phyloP scores from a whole-genome alignment of 176 grass and related monocot species.

The Musa acuminata region DNA sequence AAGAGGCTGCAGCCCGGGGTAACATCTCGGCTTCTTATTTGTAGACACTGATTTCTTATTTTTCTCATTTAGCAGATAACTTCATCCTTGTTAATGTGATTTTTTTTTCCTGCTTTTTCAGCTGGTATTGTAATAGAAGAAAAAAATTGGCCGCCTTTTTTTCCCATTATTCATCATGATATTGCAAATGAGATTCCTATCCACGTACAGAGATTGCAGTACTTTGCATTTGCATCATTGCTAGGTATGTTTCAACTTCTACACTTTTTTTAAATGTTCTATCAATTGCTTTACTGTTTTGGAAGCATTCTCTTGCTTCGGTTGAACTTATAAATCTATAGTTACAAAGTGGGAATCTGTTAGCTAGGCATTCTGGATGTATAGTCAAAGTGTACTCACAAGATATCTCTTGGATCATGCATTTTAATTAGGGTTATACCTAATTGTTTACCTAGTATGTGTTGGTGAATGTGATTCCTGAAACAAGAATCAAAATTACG shows the following conservation, averaged over 20 bases:
- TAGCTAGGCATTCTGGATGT: not conserved
- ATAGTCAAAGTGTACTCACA: not conserved
- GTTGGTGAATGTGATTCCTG: too few species aligned
- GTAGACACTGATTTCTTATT: not conserved
- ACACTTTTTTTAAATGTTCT: not conserved
- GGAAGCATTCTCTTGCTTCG: not conserved
- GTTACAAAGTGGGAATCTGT: not conserved
- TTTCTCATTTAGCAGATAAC: not conserved
- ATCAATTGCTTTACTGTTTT: not conserved
- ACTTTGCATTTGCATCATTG: constrained; percentile 83
- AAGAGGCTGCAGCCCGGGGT: constrained; percentile 83
- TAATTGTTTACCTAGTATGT: too few species aligned
- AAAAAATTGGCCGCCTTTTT: constrained; percentile 97
- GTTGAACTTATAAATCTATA: not conserved
- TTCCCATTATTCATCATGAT: constrained; percentile 97
- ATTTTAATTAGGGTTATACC: not conserved
- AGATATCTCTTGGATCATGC: not conserved
- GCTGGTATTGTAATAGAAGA: constrained; percentile 92
- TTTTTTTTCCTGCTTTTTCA: constrained; percentile 35
- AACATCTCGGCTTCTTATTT: constrained; percentile 17
- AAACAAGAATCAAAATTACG: too few species aligned
- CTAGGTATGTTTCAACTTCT: constrained; percentile 45
- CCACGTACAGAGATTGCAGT: constrained; percentile 86
- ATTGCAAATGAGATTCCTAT: constrained; percentile 87
- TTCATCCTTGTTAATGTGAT: not conserved